Base-by-base conservation (phyloP, 2,329 filamentous ascomycete species). In the Lecanosticta acicola region DNA sequence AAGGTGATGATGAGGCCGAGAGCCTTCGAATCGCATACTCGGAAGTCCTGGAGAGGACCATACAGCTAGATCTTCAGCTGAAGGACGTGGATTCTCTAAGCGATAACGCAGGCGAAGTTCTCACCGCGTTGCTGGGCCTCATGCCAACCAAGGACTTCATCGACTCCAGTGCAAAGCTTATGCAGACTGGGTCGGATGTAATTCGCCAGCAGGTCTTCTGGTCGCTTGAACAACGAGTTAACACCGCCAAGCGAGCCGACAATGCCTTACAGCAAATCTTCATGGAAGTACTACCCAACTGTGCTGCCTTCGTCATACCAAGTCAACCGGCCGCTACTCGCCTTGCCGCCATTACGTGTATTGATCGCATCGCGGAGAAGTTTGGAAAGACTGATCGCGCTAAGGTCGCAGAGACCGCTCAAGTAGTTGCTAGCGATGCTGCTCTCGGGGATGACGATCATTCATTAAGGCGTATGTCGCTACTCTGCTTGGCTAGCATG, bases 341-440 rank as follows among this genome's bases (percentile, higher is more conserved):
- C 68, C 84, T 89, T 59, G 88, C 87, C 9, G 87, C 90, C 1
- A 83, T 98, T 51, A 82, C 83, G 29, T 97, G 91, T 58, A 84
- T 97, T 36, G 90, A 96, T 68, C 87, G 87, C 66, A 94, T 98
- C 52, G 80, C 87, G 2, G 90, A 96, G 68, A 91, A 91, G 65
- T 97, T 95, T 64, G 94, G 93, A 56, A 94, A 93, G 73, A 94
- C 90, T 65, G 87, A 95, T 60, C 75, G 85, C 1, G 80, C 85
- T 55, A 83, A 81, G 36, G 85, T 95, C 36, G 76, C 85, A 19
- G 78, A 79, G 3, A 85, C 89, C 3, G 87, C 89, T 3, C 74
- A 81, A 48, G 84, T 84, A 1, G 84, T 98, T 58, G 82, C 86
- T 32, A 82, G 89, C 34, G 72, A 81, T 44, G 74, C 85, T 53